Conservation (phyloP, 2,329 filamentous ascomycete genomes). For the Paraphaeosphaeria minitans region DNA sequence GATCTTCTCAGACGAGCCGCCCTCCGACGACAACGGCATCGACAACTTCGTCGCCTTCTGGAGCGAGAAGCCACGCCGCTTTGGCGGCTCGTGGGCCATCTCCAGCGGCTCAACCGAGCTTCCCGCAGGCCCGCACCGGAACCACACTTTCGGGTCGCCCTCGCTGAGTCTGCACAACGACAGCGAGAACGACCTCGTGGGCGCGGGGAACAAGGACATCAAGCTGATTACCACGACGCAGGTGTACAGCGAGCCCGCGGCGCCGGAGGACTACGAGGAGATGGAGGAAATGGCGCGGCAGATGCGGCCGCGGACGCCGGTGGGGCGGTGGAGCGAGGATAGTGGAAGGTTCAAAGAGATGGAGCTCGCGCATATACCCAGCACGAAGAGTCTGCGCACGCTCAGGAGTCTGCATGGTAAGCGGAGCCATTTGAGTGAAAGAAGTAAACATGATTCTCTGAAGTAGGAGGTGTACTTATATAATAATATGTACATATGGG, state of each 20-base stretch:
- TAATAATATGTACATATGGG: constrained; percentile 1
- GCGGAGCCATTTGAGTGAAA: background rate
- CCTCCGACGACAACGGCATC: constrained; percentile 42
- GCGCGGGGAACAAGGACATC: constrained; percentile 34
- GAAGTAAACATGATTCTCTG: background rate
- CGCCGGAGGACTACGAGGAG: constrained; percentile 40
- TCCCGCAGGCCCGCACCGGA: constrained; percentile 6
- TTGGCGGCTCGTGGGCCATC: constrained; percentile 55
- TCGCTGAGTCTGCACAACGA: constrained; percentile 19
- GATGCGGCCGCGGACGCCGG: constrained; percentile 32
- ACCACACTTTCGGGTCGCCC: constrained; percentile 26
- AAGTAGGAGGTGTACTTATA: background rate
- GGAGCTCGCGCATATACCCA: constrained; percentile 23
- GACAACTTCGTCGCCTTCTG: constrained; percentile 46
- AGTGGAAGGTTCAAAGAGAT: constrained; percentile 23
- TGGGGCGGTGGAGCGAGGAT: constrained; percentile 43
- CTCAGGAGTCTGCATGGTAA: background rate
- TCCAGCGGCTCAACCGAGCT: constrained; percentile 27
- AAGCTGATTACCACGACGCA: constrained; percentile 44
- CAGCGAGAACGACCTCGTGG: constrained; percentile 35
- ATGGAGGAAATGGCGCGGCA: constrained; percentile 35
- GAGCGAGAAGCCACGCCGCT: constrained; percentile 39
- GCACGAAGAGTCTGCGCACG: constrained; percentile 1
- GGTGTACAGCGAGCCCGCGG: constrained; percentile 40
- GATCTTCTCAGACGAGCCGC: constrained; percentile 57